Evolutionary conservation across 140 eudicot species (phyloP), one percentile per base, ranked within the genome.

Genomic region (Stevia rebaudiana): DNA sequence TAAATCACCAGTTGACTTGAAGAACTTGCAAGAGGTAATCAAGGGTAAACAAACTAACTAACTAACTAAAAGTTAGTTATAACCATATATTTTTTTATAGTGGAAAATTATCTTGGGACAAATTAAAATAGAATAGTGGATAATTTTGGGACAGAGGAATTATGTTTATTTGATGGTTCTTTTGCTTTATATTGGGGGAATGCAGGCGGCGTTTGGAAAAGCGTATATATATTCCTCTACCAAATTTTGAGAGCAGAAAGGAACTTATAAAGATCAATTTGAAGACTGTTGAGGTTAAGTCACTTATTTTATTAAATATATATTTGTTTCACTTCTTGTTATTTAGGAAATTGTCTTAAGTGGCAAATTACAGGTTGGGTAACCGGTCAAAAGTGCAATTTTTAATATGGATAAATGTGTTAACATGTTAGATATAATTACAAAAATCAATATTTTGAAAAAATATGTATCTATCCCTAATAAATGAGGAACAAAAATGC

Each of bases 161-260:
- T 53, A 11, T 28, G 17, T 40, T 50, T 68, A 15, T 42, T 28
- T 46, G 31, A 35, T 22, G 24, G 24, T 46, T 56, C 21, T 44
- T 44, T 57, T 68, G 52, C 12, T 22, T 22, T 43, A 16, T 28
- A 56, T 16, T 15, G 16, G 33, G 13, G 67, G 33, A 13, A 22
- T 59, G 68, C 75, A 88, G 96, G 94, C 86, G 96, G 73, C 84
- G 98, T 40, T 61, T 92, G 83, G 98, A 88, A 76, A 92, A 92
- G 61, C 85, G 98, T 30, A 85, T 88, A 59, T 88, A 92, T 61
- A 92, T 92, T 74, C 98, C 98, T 15, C 83, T 92, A 37, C 96
- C 98, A 50, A 88, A 77, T 79, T 76, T 86, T 47, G 98, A 92
- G 83, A 82, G 92, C 67, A 83, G 98, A 4, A 88, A 79, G 87